Evolutionary conservation across 2,329 filamentous ascomycete species (phyloP).

Genomic region (Nigrograna mackinnonii): DNA sequence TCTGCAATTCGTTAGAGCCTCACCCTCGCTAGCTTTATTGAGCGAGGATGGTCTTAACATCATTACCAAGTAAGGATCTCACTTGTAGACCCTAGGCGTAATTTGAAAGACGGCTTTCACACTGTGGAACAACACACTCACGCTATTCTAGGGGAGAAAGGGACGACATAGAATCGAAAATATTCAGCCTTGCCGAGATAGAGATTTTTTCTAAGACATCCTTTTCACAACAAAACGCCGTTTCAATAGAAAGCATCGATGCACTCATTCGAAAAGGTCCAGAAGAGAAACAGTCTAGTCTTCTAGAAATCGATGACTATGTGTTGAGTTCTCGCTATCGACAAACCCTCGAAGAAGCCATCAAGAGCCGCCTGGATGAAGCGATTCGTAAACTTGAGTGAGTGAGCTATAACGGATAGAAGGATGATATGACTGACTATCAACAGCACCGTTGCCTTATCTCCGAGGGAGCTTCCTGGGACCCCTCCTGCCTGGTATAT

Average conservation of each 20-base stretch:
- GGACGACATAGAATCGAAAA: conserved; percentile 14
- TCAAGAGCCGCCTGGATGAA: conserved; percentile 12
- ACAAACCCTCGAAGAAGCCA: conserved; percentile 1
- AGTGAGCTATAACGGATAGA: conserved; percentile 4
- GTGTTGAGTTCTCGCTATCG: conserved; percentile 1
- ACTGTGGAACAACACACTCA: no score
- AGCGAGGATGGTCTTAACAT: conserved; percentile 25
- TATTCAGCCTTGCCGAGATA: conserved; percentile 9
- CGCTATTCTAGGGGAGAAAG: conserved; percentile 10
- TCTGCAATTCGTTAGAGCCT: conserved; percentile 19
- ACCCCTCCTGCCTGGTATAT: conserved; percentile 29
- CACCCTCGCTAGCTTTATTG: conserved; percentile 21
- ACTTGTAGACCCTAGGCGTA: no score
- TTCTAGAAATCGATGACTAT: not conserved
- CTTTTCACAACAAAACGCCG: conserved; percentile 22
- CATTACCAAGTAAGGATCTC: conserved; percentile 20
- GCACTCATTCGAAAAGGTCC: conserved; percentile 16
- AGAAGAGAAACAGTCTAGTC: not conserved
- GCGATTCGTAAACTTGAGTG: conserved; percentile 17
- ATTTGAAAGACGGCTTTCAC: no score
- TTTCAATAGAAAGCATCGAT: conserved; percentile 25
- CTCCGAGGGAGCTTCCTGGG: conserved; percentile 18
- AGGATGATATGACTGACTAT: conserved; percentile 5
- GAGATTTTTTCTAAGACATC: conserved; percentile 18
- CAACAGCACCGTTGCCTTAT: conserved; percentile 16